phyloP scores from a whole-genome alignment of 331 rosid genomes.

The Ulmus americana region DNA sequence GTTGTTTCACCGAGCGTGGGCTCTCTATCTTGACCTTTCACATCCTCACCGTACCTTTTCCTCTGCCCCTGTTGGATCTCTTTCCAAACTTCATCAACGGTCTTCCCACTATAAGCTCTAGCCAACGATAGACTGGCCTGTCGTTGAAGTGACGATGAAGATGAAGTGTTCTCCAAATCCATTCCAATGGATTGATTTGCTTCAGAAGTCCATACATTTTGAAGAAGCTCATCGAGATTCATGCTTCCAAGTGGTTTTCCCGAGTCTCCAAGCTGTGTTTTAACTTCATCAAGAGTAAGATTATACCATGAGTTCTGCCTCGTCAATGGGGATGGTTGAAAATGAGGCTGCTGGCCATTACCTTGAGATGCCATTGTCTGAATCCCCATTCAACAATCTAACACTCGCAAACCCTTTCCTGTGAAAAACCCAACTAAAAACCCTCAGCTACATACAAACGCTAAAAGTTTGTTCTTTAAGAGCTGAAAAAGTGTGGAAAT shows the following conservation, averaged over 20 bases:
- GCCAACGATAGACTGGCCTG: conserved; percentile 67
- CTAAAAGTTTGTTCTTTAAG: too few relatives aligned
- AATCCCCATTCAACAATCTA: conserved; percentile 56
- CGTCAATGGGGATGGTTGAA: conserved; percentile 39
- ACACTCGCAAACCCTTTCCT: conserved; percentile 28
- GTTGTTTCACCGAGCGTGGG: conserved; percentile 60
- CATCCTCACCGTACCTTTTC: conserved; percentile 35
- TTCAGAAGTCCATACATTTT: conserved; percentile 65
- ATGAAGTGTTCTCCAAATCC: conserved; percentile 36
- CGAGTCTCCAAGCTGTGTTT: conserved; percentile 39
- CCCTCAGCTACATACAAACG: background rate
- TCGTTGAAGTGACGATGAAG: conserved; percentile 46
- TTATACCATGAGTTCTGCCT: conserved; percentile 62
- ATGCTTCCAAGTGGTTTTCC: conserved; percentile 61
- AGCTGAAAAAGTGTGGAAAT: too few relatives aligned
- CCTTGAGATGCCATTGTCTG: conserved; percentile 68
- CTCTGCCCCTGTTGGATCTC: conserved; percentile 69
- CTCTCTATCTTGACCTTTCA: conserved; percentile 35
- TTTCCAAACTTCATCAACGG: conserved; percentile 73
- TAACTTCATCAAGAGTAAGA: conserved; percentile 61
- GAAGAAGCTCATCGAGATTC: conserved; percentile 75
- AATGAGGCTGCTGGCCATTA: conserved; percentile 56
- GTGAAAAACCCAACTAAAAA: conserved; percentile 16
- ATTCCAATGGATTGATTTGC: conserved; percentile 35
- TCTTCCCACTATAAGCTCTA: conserved; percentile 57